Evolutionary conservation across 163 green algal species (phyloP).

Genomic region (Chloromonas sp.): DNA sequence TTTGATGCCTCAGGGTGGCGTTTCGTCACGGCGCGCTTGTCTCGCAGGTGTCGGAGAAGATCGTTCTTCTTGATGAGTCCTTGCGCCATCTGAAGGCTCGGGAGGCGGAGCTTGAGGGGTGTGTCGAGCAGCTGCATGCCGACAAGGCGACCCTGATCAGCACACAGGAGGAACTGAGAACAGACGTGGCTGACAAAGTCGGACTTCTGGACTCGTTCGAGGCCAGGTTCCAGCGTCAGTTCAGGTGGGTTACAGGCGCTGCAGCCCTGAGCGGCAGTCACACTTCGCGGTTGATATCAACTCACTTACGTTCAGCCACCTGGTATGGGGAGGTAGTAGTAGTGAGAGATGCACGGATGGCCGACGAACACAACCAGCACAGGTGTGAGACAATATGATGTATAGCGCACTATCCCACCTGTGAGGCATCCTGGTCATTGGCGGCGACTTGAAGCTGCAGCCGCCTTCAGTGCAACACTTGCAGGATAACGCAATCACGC

Average conservation of each 20-base stretch:
- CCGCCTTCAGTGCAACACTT: too few species aligned
- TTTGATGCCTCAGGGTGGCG: too few species aligned
- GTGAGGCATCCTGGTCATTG: background rate
- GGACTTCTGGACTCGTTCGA: conserved; percentile 64
- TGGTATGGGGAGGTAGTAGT: too few species aligned
- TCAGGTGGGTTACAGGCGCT: conserved; percentile 24
- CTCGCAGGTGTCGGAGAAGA: conserved; percentile 57
- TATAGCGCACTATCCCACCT: background rate
- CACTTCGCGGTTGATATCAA: background rate
- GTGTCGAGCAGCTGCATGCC: conserved; percentile 30
- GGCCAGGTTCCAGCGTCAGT: conserved; percentile 54
- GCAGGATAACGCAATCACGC: background rate
- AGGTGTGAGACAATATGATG: conserved; percentile 14
- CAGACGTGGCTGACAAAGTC: conserved; percentile 50
- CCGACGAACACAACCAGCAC: conserved; percentile 58
- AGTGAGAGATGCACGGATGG: background rate
- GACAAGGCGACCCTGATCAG: conserved; percentile 36
- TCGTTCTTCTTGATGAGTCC: conserved; percentile 46
- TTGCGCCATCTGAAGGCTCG: conserved; percentile 30
- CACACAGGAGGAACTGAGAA: conserved; percentile 37
- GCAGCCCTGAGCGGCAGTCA: background rate
- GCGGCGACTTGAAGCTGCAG: too few species aligned
- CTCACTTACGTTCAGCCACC: background rate
- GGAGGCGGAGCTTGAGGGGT: conserved; percentile 17
- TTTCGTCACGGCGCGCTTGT: background rate